Base-by-base conservation (phyloP, 2,329 filamentous ascomycete species). In the Sporothrix inflata region DNA sequence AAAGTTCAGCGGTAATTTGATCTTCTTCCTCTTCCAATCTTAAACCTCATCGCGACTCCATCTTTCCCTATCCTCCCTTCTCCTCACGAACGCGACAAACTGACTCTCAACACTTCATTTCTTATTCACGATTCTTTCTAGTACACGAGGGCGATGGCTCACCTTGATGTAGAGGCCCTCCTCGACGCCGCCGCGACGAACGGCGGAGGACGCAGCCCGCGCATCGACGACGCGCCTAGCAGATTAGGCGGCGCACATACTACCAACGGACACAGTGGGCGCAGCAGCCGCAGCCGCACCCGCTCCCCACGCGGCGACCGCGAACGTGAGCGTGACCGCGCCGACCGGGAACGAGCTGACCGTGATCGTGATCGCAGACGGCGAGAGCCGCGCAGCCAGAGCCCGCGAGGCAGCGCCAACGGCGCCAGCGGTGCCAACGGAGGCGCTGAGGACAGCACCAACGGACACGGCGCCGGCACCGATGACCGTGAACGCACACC, bases 101-200 rank as follows among this genome's bases (percentile, higher is more conserved):
- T n/a, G n/a, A 30, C 49, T 30, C 49, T 45, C 38, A 45, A 14
- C 19, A 21, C 14, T 27, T 30, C 3, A 21, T 12, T 11, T 27
- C 38, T 24, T 24, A n/a, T 67, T 67, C 42, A 19, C 42, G 21
- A 67, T n/a, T 70, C 0, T 24, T 34, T 45, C 12, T 14, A 16
- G 49, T 16, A 78, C 74, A 34, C 45, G 8, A 55, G 45, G 30
- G 42, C 24, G 72, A 91, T 91, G 90, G 90, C 90, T 80, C 87
- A 86, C 81, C 84, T 91, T 77, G 94, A 97, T 80, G 93, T 98
- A 78, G 94, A 98, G 86, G 93, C 94, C 76, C 88, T 98, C 76
- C 90, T 98, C 77, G 94, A 97, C 82, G 93, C 92, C 69, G 93
- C 92, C 75, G 93, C 92, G 69, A 90, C 24, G 4, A 42, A 45